These are phyloP conservation scores for Trichophyton simii DNA, from an alignment of 2,329 filamentous ascomycete species.

Conservation along the genomic window DNA sequence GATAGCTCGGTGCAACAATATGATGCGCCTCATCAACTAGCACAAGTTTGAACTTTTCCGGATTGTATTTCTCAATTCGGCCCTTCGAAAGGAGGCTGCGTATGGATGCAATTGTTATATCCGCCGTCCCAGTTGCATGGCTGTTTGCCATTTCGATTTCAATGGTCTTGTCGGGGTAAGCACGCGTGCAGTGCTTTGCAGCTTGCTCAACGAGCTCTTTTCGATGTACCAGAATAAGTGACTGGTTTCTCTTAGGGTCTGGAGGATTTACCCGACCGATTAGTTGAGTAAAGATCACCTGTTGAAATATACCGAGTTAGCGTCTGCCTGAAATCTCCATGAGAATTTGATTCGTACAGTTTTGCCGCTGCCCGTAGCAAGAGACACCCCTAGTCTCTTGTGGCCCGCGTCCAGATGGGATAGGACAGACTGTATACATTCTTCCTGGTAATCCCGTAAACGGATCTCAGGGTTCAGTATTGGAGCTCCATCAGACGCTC, in stretches of 20 bases:
- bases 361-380: slow-evolving; percentile 82
- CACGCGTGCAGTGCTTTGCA: slow-evolving; percentile 63
- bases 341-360: slow-evolving; percentile 44
- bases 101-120: slow-evolving; percentile 88
- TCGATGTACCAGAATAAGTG: slow-evolving; percentile 82
- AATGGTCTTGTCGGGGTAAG: slow-evolving; percentile 68
- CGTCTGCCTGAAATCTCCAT: background rate
- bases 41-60: slow-evolving; percentile 68
- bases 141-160: slow-evolving; percentile 84
- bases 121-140: slow-evolving; percentile 65
- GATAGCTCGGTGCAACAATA: slow-evolving; percentile 74
- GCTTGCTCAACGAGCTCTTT: slow-evolving; percentile 92
- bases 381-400: slow-evolving; percentile 67
- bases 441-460: slow-evolving; percentile 76
- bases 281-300: slow-evolving; percentile 93
- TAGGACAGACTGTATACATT: slow-evolving; percentile 76
- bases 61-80: slow-evolving; percentile 72
- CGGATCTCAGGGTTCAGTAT: slow-evolving; percentile 34
- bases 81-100: slow-evolving; percentile 67
- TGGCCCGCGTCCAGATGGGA: slow-evolving; percentile 56
- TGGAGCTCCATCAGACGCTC: slow-evolving; percentile 8
- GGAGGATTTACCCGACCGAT: slow-evolving; percentile 60
- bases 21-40: slow-evolving; percentile 96
- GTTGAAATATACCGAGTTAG: background rate
- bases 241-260: slow-evolving; percentile 52